A percentile compares a stretch with the other conserved stretches of the same genome.
Evolutionary conservation across 1,139 yeast species (phyloP).

Genomic region (Zygosaccharomyces pseudobailii): DNA sequence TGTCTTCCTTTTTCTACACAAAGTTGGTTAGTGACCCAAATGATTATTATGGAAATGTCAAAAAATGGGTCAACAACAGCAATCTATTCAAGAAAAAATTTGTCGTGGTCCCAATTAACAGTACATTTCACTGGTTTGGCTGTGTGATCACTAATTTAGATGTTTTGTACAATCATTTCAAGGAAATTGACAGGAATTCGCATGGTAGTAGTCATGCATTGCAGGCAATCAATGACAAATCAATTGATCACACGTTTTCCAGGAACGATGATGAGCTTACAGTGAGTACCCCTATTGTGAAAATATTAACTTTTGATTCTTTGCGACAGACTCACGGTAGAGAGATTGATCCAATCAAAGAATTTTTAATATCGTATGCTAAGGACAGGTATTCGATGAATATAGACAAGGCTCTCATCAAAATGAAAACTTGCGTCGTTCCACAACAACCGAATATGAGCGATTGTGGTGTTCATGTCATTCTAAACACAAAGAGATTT

Average conservation of each 20-base stretch:
- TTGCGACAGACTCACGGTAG: slow-evolving; percentile 54
- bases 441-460: slow-evolving; percentile 86
- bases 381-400: slow-evolving; percentile 53
- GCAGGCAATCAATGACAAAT: slow-evolving; percentile 6
- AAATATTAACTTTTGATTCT: slow-evolving; percentile 75
- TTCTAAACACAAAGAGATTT: slow-evolving; percentile 70
- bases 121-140: slow-evolving; percentile 82
- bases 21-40: slow-evolving; percentile 45
- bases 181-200: slow-evolving; percentile 2
- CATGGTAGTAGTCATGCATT: slow-evolving; percentile 4
- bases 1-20: slow-evolving; percentile 82
- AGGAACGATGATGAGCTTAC: slow-evolving; percentile 14
- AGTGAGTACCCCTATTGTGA: slow-evolving; percentile 37
- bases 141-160: slow-evolving; percentile 55
- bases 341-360: slow-evolving; percentile 52
- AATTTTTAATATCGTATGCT: slow-evolving; percentile 67
- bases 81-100: slow-evolving; percentile 58
- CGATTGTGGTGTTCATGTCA: slow-evolving; percentile 93
- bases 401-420: slow-evolving; percentile 42
- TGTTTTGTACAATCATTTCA: slow-evolving; percentile 11
- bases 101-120: slow-evolving; percentile 78
- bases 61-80: slow-evolving; percentile 73
- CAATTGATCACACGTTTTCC: slow-evolving; percentile 1
- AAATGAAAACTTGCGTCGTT: slow-evolving; percentile 49
- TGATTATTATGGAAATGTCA: slow-evolving; percentile 58